phyloP scores from a whole-genome alignment of 2,329 filamentous ascomycete species.

The Botrytis pseudocinerea region DNA sequence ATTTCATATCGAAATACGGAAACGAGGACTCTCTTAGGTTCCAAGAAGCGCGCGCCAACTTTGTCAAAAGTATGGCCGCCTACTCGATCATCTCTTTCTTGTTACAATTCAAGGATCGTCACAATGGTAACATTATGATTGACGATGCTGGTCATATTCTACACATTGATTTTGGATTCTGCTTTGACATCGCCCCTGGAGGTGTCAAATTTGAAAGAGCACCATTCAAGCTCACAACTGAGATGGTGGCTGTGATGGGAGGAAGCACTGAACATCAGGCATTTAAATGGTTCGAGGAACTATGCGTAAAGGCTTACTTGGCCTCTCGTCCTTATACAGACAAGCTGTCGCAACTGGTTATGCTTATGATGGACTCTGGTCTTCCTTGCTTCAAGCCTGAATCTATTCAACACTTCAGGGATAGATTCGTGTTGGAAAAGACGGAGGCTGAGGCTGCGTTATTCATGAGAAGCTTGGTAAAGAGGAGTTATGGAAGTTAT shows the following conservation, averaged over 20 bases:
- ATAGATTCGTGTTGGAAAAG: slow-evolving; percentile 90
- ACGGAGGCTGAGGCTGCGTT: slow-evolving; percentile 91
- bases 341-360: slow-evolving; percentile 85
- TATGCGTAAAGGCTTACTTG: slow-evolving; percentile 93
- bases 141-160: slow-evolving; percentile 96
- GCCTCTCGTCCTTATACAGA: slow-evolving; percentile 83
- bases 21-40: slow-evolving; percentile 93
- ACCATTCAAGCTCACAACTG: slow-evolving; percentile 94
- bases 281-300: slow-evolving; percentile 94
- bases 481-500: slow-evolving; percentile 86
- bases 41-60: slow-evolving; percentile 93
- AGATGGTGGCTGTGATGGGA: slow-evolving; percentile 99
- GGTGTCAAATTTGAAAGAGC: slow-evolving; percentile 97
- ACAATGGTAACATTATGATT: slow-evolving; percentile 99
- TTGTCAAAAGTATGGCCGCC: slow-evolving; percentile 98
- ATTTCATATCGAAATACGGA: slow-evolving; percentile 96
- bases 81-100: slow-evolving; percentile 97
- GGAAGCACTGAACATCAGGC: slow-evolving; percentile 79
- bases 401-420: slow-evolving; percentile 87
- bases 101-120: slow-evolving; percentile 97
- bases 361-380: slow-evolving; percentile 93
- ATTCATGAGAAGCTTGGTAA: slow-evolving; percentile 86
- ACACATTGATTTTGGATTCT: slow-evolving; percentile 99
- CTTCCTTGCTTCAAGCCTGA: slow-evolving; percentile 98
- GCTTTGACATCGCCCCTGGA: slow-evolving; percentile 96